These are phyloP conservation scores for Tricholoma saponaceum DNA, from an alignment of 768 basidiomycete genomes.

Conservation along the genomic window DNA sequence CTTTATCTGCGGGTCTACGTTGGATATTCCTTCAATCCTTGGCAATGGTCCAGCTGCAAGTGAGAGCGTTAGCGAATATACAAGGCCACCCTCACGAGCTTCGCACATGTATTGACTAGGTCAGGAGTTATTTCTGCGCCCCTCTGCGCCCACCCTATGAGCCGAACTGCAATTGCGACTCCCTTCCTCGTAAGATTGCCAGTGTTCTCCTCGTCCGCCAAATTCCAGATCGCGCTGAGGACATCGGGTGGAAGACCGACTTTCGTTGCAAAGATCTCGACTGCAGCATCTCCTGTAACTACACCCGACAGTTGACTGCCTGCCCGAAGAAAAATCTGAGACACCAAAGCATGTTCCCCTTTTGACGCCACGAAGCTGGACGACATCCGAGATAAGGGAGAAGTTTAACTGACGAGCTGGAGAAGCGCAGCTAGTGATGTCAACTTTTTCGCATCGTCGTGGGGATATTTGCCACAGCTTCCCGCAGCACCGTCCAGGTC, in stretches of 20 bases:
- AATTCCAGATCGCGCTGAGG: constrained; percentile 60
- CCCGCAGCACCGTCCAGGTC: neutral
- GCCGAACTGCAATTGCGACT: constrained; percentile 53
- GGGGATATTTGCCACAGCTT: neutral
- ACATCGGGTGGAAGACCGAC: constrained; percentile 44
- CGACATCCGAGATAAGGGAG: neutral
- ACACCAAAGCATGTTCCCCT: constrained; percentile 27
- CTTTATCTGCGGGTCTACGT: constrained; percentile 5
- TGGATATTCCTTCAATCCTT: constrained; percentile 26
- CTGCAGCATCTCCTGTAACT: constrained; percentile 40
- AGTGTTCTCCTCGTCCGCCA: constrained; percentile 56
- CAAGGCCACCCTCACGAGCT: neutral
- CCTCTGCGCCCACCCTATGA: constrained; percentile 65
- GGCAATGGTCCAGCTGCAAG: constrained; percentile 50
- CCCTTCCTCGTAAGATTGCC: constrained; percentile 52
- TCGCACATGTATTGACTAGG: constrained; percentile 44
- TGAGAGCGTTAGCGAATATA: constrained; percentile 5
- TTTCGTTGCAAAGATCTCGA: constrained; percentile 53
- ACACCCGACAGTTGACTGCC: constrained; percentile 18
- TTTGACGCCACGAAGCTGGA: constrained; percentile 20
- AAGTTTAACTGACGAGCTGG: neutral
- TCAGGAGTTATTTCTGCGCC: constrained; percentile 38
- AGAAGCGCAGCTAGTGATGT: neutral
- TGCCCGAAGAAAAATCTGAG: constrained; percentile 22
- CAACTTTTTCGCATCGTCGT: neutral